Evolutionary conservation across 2,329 filamentous ascomycete species (phyloP).

Genomic region (Paecilomyces sp.): DNA sequence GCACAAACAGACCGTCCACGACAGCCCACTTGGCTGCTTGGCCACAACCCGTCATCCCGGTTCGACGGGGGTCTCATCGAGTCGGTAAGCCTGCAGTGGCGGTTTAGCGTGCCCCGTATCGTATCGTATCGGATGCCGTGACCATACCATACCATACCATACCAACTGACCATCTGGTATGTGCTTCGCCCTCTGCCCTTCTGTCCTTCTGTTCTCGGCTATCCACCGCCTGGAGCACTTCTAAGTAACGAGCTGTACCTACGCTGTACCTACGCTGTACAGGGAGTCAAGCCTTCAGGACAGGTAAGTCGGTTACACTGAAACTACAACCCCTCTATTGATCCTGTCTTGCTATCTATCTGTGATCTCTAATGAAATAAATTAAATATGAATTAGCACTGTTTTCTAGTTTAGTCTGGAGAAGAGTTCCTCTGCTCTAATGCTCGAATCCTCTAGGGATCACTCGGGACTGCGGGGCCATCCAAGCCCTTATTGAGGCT

Average conservation of each 20-base stretch:
- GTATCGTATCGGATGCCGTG: neutral
- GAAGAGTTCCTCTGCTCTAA: too few relatives aligned
- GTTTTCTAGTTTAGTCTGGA: too few relatives aligned
- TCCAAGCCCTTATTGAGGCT: neutral
- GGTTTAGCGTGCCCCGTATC: neutral
- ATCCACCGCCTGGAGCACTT: neutral
- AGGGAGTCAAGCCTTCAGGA: too few relatives aligned
- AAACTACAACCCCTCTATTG: neutral
- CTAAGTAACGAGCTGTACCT: too few relatives aligned
- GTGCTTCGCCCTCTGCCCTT: neutral
- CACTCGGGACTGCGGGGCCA: neutral
- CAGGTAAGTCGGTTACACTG: neutral
- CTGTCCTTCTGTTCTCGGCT: neutral
- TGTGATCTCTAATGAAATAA: too few relatives aligned
- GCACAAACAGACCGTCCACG: conserved; percentile 10
- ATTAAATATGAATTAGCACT: too few relatives aligned
- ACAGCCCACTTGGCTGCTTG: conserved; percentile 18
- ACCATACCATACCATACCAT: neutral
- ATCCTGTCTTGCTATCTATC: too few relatives aligned
- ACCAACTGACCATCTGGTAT: neutral
- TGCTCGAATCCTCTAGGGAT: neutral
- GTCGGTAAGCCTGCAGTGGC: neutral
- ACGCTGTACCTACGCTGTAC: too few relatives aligned
- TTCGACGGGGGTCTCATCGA: conserved; percentile 15
- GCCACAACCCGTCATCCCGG: conserved; percentile 20